Base-by-base conservation (phyloP, 768 basidiomycete species). In the Daedalea quercina region DNA sequence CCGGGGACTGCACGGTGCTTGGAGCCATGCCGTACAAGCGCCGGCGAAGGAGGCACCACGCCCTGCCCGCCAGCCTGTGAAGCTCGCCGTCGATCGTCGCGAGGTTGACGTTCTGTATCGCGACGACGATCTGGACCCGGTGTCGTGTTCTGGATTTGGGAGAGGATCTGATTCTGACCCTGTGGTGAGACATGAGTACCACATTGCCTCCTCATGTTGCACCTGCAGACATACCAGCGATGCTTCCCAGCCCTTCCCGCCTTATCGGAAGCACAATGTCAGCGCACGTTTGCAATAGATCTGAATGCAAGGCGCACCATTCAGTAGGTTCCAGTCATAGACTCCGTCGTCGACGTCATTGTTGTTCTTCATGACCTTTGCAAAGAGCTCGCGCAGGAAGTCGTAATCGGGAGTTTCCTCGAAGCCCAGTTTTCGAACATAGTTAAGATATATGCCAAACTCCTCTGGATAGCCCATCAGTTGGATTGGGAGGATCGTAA, bases 381-480 rank as follows among this genome's bases (percentile, higher is more conserved):
- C 78, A 68, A 98, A 97, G 50, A 99, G 75, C 61, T 97, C 96
- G 55, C 94, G 81, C 63, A 99, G 70, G 73, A 99, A 99, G 65
- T 98, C 94, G 67, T 99, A 99, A 72, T 99, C 96, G 40, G 96
- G 96, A 20, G 94, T 90, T 72, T 99, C 96, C 67, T 98, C 96
- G 69, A 99, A 99, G 13, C 95, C 96, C 58, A 99, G 84, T 68
- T 97, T 99, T 57, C 96, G 87, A 56, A 98, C 96, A 70, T 99
- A 99, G 74, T 98, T 98, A 48, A 99, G 79, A 71, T 98, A 99
- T 65, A 99, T 98, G 51, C 85, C 87, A 63, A 98, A 99, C 71
- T 98, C 96, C 76, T 98, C 96, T 97, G 69, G 22, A 35, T 17
- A 33, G 54, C 17, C n/a, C 13, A 13, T 33, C 34, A 7, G 40